phyloP scores from a whole-genome alignment of 192 early-diverging fungal species.

The Coemansia sp. region DNA sequence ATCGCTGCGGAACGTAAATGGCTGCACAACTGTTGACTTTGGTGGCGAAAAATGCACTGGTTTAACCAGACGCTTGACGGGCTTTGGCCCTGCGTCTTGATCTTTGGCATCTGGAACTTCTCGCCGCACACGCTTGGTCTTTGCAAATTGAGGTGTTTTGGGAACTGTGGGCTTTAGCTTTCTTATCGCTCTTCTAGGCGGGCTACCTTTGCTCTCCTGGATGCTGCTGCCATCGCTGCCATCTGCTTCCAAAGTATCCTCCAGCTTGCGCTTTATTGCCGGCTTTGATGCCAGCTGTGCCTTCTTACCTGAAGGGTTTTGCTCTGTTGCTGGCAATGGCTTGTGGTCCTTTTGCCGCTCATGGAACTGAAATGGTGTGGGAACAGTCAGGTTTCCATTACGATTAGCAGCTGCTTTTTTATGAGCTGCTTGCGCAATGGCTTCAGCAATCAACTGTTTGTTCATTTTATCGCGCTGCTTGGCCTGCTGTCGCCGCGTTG shows the following conservation, averaged over 20 bases:
- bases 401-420: conserved; percentile 10
- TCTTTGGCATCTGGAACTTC: conserved; percentile 3
- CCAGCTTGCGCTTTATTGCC: conserved; percentile 18
- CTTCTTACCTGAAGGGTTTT: conserved; percentile 9
- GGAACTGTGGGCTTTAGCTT: conserved; percentile 34
- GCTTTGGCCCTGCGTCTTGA: background rate
- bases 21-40: conserved; percentile 40
- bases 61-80: conserved; percentile 4
- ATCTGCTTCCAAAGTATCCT: background rate
- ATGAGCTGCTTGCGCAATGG: conserved; percentile 33
- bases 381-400: conserved; percentile 25
- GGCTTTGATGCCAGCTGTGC: conserved; percentile 19
- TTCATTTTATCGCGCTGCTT: conserved; percentile 46
- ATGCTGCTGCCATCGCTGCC: background rate
- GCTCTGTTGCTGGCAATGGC: background rate
- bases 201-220: background rate
- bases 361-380: conserved; percentile 46
- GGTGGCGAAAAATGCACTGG: conserved; percentile 17
- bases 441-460: conserved; percentile 27
- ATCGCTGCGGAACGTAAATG: conserved; percentile 64
- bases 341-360: background rate
- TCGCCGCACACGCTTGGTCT: conserved; percentile 34
- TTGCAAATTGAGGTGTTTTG: conserved; percentile 49
- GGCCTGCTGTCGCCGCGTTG: conserved; percentile 23
- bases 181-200: conserved; percentile 9